phyloP scores from a whole-genome alignment of 2,329 filamentous ascomycete species.

The Pseudodiploospora longispora region DNA sequence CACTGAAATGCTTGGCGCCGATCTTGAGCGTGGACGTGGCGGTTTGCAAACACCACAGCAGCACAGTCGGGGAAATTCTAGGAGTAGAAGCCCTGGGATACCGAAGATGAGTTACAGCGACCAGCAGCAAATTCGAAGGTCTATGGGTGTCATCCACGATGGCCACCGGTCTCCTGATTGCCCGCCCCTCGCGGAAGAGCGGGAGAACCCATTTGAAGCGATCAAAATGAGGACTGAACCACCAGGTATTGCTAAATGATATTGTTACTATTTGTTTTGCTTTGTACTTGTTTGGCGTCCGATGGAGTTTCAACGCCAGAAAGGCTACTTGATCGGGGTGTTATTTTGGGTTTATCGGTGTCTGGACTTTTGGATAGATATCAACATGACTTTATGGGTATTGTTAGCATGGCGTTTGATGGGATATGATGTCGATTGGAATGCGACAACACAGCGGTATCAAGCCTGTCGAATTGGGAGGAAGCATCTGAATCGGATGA shows the following conservation, averaged over 20 bases:
- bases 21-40: not conserved
- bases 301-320: no score
- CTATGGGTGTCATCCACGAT: slow-evolving; percentile 16
- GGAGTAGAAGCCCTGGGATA: slow-evolving; percentile 5
- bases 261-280: no score
- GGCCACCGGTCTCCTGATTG: slow-evolving; percentile 25
- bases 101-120: slow-evolving; percentile 11
- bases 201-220: slow-evolving; percentile 21
- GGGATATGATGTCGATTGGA: no score
- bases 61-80: not conserved
- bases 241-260: not conserved
- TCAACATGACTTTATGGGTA: no score
- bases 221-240: not conserved
- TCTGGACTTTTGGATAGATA: no score
- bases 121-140: slow-evolving; percentile 4
- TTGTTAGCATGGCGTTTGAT: no score
- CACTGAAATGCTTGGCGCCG: slow-evolving; percentile 11
- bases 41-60: not conserved
- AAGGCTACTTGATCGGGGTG: no score
- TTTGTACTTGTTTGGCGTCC: no score
- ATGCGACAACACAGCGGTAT: no score
- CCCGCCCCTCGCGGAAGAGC: slow-evolving; percentile 25
- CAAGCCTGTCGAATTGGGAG: no score
- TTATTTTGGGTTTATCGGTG: no score
- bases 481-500: no score